phyloP scores from a whole-genome alignment of 129 eudicot genomes.

The Flaveria sonorensis region DNA sequence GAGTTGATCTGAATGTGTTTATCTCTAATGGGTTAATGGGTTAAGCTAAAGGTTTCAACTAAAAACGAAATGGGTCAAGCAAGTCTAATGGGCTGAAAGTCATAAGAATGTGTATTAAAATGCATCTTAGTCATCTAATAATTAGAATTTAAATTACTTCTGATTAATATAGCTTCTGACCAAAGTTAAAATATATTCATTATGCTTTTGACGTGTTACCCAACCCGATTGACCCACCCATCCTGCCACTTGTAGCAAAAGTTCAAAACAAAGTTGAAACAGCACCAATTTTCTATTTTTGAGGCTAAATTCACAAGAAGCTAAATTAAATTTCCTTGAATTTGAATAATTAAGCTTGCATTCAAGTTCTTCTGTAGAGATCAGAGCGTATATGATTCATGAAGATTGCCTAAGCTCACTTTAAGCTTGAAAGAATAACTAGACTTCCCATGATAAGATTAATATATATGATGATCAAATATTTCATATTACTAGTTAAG shows the following conservation, averaged over 20 bases:
- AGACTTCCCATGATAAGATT: conserved; percentile 5
- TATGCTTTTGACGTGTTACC: conserved; percentile 6
- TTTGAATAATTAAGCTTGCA: conserved; percentile 7
- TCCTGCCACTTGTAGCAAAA: background rate
- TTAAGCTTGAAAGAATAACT: background rate
- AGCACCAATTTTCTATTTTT: background rate
- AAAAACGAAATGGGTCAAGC: background rate
- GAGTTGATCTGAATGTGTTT: background rate
- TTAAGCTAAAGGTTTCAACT: background rate
- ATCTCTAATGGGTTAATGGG: background rate
- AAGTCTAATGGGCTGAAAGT: background rate
- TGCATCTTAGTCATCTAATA: background rate
- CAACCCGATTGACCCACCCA: background rate
- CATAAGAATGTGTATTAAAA: background rate
- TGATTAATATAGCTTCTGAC: background rate
- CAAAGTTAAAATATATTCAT: background rate
- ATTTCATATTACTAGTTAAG: conserved; percentile 1
- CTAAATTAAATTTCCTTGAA: background rate
- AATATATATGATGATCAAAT: conserved; percentile 1
- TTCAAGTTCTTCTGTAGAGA: background rate
- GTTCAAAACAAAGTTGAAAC: background rate
- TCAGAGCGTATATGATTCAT: background rate
- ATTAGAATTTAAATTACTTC: background rate
- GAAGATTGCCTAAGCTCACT: background rate
- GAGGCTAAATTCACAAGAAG: background rate